Percentiles rank a stretch among this genome's conserved stretches.
These are phyloP conservation scores for Patellaria atrata DNA, from an alignment of 495 filamentous ascomycete species.

Conservation along the genomic window DNA sequence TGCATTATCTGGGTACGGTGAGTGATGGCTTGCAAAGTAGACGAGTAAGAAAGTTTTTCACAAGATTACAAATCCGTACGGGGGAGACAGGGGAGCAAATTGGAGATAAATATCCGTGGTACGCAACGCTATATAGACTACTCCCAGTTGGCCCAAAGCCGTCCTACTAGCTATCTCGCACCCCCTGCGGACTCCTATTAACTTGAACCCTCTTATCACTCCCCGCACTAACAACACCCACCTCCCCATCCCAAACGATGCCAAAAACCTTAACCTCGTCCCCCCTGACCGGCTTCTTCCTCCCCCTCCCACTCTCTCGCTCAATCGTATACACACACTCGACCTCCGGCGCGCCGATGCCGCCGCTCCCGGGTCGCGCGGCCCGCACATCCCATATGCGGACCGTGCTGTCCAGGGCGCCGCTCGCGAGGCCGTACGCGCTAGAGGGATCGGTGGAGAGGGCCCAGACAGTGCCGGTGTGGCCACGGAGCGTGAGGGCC, in stretches of 20 bases:
- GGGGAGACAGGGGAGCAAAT: no score
- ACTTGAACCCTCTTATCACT: constrained; percentile 91
- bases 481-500: constrained; percentile 78
- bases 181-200: no score
- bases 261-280: constrained; percentile 84
- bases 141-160: no score
- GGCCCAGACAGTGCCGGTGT: constrained; percentile 66
- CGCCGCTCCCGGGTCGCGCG: constrained; percentile 18
- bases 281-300: constrained; percentile 40
- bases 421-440: constrained; percentile 66
- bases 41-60: no score
- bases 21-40: no score
- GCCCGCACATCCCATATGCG: constrained; percentile 79
- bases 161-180: no score
- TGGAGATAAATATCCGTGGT: no score
- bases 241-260: constrained; percentile 66
- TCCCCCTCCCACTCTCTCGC: constrained; percentile 42
- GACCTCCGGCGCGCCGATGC: constrained; percentile 47
- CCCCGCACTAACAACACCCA: constrained; percentile 82
- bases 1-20: no score
- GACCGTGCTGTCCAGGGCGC: constrained; percentile 77
- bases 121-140: no score
- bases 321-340: constrained; percentile 70
- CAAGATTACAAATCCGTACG: no score
- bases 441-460: constrained; percentile 58